Base-by-base conservation (phyloP, 208 protist species). In the Acanthamoeba lenticulata region DNA sequence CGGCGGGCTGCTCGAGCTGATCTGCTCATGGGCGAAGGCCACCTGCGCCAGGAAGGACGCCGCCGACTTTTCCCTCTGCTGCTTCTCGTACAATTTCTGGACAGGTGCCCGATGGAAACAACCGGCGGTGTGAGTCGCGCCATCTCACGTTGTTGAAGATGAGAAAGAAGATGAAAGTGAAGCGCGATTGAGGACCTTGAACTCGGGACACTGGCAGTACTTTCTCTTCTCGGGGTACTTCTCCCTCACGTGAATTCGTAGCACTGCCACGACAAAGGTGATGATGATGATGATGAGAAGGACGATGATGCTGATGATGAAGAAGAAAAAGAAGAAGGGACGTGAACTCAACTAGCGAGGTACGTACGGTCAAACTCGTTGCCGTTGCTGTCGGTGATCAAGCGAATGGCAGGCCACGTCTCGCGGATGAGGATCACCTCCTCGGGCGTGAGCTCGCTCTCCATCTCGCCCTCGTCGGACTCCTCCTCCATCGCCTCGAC, bases 351-450 rank as follows among this genome's bases (percentile, higher is more conserved):
- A 42, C 42, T 52, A 52, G 5, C 9, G 47, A 52, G 34, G 29
- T 11, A 86, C 77, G 40, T 86, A 86, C 77, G 38, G 29, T 86
- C 77, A 29, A 86, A 86, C 24, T 86, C 77, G 32, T 86, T 86
- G 40, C 42, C 77, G 47, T 45, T 86, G 77, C 24, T 49, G 42
- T 86, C 47, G 9, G 34, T 47, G 77, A 34, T 52, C 24, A 29
- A 6, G 29, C 47, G 77, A 2, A 52, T 86, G 21, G 21, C 29
- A 29, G 13, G 42, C 77, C 77, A 86, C 32, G 77, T 86, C 38
- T 86, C 77, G n/a, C 47, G 77, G 42, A 86, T 86, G n/a, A 86
- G 77, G n/a, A 86, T 55, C 27, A 86, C 38, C 21, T 86, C 77
- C 77, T 86, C 77, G 7, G 42, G 24, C 21, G 32, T 86, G 77